phyloP scores from a whole-genome alignment of 2,329 filamentous ascomycete species.

The Xylariaceae sp. region DNA sequence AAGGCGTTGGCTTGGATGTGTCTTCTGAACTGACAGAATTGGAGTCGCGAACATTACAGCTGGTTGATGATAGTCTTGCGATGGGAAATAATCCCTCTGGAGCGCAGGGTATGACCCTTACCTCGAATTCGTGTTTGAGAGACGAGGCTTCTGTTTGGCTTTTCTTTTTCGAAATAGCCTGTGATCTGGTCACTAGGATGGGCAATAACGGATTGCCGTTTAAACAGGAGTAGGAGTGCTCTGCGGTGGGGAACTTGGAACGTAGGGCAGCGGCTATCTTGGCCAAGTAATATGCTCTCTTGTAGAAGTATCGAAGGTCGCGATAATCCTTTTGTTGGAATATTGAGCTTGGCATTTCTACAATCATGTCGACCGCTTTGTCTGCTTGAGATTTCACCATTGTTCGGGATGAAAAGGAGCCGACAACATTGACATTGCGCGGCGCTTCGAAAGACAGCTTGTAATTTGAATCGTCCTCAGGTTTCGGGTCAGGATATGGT shows the following conservation, averaged over 20 bases:
- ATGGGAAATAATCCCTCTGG: slow-evolving; percentile 65
- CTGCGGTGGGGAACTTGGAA: slow-evolving; percentile 48
- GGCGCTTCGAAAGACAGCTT: slow-evolving; percentile 76
- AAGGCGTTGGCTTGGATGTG: slow-evolving; percentile 57
- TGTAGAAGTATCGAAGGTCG: slow-evolving; percentile 91
- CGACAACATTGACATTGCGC: slow-evolving; percentile 76
- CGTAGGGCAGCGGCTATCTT: slow-evolving; percentile 71
- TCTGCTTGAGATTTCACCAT: slow-evolving; percentile 59
- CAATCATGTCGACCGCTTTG: slow-evolving; percentile 72
- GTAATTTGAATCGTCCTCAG: slow-evolving; percentile 72
- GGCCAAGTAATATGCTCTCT: slow-evolving; percentile 85
- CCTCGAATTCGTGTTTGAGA: slow-evolving; percentile 40
- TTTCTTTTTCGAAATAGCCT: slow-evolving; percentile 22
- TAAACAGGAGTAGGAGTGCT: slow-evolving; percentile 60
- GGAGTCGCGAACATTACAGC: slow-evolving; percentile 63
- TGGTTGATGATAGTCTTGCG: slow-evolving; percentile 65
- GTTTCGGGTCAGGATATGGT: slow-evolving; percentile 80
- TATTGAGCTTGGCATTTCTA: slow-evolving; percentile 74
- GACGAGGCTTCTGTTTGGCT: slow-evolving; percentile 11
- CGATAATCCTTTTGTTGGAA: slow-evolving; percentile 95
- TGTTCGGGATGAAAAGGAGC: slow-evolving; percentile 77
- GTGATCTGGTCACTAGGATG: slow-evolving; percentile 47
- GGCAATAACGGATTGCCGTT: slow-evolving; percentile 76
- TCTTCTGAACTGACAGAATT: slow-evolving; percentile 40
- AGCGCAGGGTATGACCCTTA: slow-evolving; percentile 75